Conservation (phyloP, 1,139 yeast genomes). For the Waltiozyma sp. region DNA sequence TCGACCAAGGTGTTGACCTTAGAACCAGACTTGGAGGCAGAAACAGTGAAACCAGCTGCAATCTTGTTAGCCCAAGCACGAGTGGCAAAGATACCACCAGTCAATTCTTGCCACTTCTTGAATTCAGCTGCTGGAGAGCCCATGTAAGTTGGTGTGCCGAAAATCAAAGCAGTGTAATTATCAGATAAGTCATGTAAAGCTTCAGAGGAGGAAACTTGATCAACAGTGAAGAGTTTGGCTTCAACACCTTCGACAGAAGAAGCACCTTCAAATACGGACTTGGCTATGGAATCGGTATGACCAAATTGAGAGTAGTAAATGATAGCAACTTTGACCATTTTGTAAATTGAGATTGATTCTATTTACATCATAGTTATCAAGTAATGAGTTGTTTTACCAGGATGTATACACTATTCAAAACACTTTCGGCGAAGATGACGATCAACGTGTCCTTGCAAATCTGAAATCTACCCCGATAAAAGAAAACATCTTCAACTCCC, state of each 20-base stretch:
- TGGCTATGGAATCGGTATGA: conserved; percentile 5
- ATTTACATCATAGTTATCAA: no score
- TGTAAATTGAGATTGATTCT: no score
- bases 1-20: conserved; percentile 4
- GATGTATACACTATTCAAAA: no score
- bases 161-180: conserved; percentile 6
- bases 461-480: no score
- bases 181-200: not conserved
- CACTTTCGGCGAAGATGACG: no score
- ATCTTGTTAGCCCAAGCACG: conserved; percentile 7
- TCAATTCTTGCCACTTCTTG: conserved; percentile 4
- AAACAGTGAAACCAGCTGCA: conserved; percentile 6
- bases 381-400: no score
- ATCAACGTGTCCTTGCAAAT: no score
- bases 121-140: conserved; percentile 6
- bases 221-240: conserved; percentile 2
- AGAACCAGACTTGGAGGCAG: conserved; percentile 7
- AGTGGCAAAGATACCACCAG: conserved; percentile 1
- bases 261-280: conserved; percentile 2
- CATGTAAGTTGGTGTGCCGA: conserved; percentile 7
- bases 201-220: conserved; percentile 4
- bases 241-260: not conserved
- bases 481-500: no score
- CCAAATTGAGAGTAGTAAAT: conserved; percentile 4
- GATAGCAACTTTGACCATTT: conserved; percentile 3